Evolutionary conservation across 2,329 filamentous ascomycete species (phyloP), one percentile per base, ranked within the genome.

Genomic region (Phialemonium atrogriseum): DNA sequence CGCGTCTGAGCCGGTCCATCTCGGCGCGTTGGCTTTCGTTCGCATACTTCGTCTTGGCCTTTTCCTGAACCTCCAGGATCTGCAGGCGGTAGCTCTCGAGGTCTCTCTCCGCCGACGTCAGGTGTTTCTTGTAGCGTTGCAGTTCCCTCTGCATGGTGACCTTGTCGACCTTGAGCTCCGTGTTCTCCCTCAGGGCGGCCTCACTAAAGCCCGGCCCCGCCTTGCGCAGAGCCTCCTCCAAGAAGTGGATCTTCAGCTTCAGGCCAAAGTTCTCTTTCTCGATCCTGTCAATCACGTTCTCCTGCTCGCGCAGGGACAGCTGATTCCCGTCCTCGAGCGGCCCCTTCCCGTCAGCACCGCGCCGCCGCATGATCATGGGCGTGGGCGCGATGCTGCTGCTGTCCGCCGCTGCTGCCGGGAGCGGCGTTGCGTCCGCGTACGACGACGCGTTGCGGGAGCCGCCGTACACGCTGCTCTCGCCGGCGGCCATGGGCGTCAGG

Each of bases 241-340:
- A 70, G 54, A 94, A 98, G 56, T 96, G 87, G 32, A 96, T 94
- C 58, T 94, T 95, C 46, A 96, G 72, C 58, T 96, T 96, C 33
- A 98, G 68, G 15, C 86, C 86, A 52, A 96, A 98, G 52, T 98
- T 98, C 52, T 96, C 91, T 64, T 98, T 98, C 52, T 95, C 87
- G 47, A 98, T 89, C 51, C 84, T 84, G 60, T 95, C 85, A 46
- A 98, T 89, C 44, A 91, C 83, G 45, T 86, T 87, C 58, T 96
- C 91, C 56, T 98, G 91, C 52, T 98, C 91, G 39, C 87, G 80
- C 36, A 98, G 60, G 2, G 91, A 94, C 45, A 95, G 70, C 51
- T 93, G 81, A 47, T 95, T 94, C 13, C 87, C 87, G 46, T 91
- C 82, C 39, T 88, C 80, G 22, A 94, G 59, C 5, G 84, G 73